A percentile compares a stretch with the other conserved stretches of the same genome.
Conservation (phyloP, 83 land plant genomes). For the Isoetes engelmannii region DNA sequence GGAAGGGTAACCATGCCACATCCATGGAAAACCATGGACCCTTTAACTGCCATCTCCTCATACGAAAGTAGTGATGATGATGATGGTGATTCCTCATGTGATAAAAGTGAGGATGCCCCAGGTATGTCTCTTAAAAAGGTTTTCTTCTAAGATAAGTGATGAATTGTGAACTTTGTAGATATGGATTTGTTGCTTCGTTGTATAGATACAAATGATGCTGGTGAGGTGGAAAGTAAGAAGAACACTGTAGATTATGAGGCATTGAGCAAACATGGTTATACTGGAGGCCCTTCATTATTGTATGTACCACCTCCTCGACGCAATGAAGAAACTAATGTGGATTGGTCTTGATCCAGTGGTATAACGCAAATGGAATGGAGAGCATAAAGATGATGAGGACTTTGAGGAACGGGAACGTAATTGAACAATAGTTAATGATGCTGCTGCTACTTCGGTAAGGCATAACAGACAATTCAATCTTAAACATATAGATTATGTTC, state of each 20-base stretch:
- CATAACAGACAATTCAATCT: neutral
- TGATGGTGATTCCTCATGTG: conserved; percentile 9
- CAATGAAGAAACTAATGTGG: conserved; percentile 29
- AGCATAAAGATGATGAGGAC: conserved; percentile 38
- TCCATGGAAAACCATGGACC: conserved; percentile 17
- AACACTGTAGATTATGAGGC: conserved; percentile 56
- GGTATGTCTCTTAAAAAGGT: neutral
- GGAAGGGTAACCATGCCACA: neutral
- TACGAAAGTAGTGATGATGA: conserved; percentile 5
- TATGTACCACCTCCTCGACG: conserved; percentile 69
- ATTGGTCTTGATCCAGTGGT: conserved; percentile 96
- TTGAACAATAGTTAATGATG: conserved; percentile 29
- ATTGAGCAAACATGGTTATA: conserved; percentile 70
- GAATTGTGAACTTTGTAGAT: neutral
- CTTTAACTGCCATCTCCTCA: conserved; percentile 21
- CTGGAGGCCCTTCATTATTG: conserved; percentile 75
- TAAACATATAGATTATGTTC: no score
- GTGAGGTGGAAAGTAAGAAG: conserved; percentile 20
- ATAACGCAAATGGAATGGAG: conserved; percentile 24
- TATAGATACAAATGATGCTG: conserved; percentile 24
- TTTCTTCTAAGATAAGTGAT: neutral
- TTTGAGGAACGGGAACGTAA: conserved; percentile 55
- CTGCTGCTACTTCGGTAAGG: conserved; percentile 19
- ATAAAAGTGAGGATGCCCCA: neutral
- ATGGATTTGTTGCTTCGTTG: conserved; percentile 1